Evolutionary conservation across 1,284 basidiomycete genomes (phyloP).

Genomic region (Malassezia yamatoensis): DNA sequence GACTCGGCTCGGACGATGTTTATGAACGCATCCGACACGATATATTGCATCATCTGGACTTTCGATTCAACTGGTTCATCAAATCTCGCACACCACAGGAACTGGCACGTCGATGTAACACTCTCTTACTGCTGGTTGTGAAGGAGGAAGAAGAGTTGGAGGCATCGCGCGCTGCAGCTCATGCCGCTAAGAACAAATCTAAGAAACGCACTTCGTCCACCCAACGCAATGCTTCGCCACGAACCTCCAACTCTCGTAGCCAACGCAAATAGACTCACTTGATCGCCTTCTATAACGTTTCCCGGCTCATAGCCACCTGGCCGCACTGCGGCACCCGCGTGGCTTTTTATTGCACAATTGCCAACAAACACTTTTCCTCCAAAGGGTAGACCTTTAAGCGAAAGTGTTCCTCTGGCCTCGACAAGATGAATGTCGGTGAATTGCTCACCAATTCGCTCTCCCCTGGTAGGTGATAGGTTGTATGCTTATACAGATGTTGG

Average conservation of each 20-base stretch:
- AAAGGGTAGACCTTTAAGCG: not conserved
- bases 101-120: conserved; percentile 77
- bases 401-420: conserved; percentile 4
- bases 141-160: conserved; percentile 58
- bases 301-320: not conserved
- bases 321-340: conserved; percentile 3
- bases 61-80: conserved; percentile 91
- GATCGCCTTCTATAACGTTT: too few relatives aligned
- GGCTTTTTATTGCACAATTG: conserved; percentile 9
- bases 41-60: conserved; percentile 89
- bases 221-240: not conserved
- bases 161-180: conserved; percentile 8
- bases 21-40: conserved; percentile 94
- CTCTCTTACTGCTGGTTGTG: conserved; percentile 77
- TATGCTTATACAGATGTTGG: conserved; percentile 22
- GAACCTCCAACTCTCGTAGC: conserved; percentile 5
- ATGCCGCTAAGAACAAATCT: conserved; percentile 1
- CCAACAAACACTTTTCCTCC: conserved; percentile 17
- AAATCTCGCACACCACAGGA: conserved; percentile 87
- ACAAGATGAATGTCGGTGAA: conserved; percentile 43
- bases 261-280: not conserved
- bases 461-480: conserved; percentile 23
- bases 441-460: conserved; percentile 45
- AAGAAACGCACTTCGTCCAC: conserved; percentile 11
- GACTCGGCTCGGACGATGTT: conserved; percentile 79